Percentiles rank a stretch among this genome's conserved stretches.
These are phyloP conservation scores for Umbelopsis vinacea DNA, from an alignment of 192 early-diverging fungal species.

Conservation along the genomic window DNA sequence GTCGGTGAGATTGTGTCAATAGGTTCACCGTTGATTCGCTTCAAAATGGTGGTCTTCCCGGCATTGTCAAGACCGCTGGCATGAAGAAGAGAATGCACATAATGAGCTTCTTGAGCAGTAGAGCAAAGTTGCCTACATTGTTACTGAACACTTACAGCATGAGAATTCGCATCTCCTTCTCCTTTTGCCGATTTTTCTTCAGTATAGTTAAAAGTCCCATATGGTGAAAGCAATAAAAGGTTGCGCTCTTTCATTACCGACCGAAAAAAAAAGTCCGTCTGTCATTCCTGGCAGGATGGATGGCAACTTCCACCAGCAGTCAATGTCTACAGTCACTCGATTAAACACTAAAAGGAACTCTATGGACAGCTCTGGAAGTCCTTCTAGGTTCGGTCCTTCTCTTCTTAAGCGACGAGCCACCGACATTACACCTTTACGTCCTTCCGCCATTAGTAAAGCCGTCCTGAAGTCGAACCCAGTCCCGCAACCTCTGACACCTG, in stretches of 20 bases:
- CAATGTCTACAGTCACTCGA: not conserved
- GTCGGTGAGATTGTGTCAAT: constrained; percentile 93
- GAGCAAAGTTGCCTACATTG: not conserved
- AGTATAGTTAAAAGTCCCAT: constrained; percentile 98
- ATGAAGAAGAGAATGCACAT: not conserved
- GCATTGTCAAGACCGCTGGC: constrained; percentile 94
- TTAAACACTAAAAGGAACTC: not conserved
- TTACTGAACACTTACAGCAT: constrained; percentile 66
- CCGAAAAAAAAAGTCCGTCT: not conserved
- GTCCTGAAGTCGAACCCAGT: constrained; percentile 32
- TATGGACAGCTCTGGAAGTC: not conserved
- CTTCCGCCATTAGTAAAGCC: constrained; percentile 36
- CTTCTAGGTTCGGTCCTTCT: not conserved
- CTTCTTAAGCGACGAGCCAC: not conserved
- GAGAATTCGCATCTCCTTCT: constrained; percentile 92
- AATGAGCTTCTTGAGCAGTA: not conserved
- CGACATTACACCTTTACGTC: constrained; percentile 6
- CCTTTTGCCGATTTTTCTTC: constrained; percentile 88
- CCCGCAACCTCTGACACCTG: constrained; percentile 27
- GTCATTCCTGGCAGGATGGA: constrained; percentile 6
- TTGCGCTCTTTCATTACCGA: not conserved
- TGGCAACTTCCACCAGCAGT: not conserved
- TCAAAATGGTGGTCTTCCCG: constrained; percentile 98
- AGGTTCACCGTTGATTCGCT: constrained; percentile 91
- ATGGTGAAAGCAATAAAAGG: not conserved